Base-by-base conservation (phyloP, 1,284 basidiomycete species). In the Heterobasidion irregulare region DNA sequence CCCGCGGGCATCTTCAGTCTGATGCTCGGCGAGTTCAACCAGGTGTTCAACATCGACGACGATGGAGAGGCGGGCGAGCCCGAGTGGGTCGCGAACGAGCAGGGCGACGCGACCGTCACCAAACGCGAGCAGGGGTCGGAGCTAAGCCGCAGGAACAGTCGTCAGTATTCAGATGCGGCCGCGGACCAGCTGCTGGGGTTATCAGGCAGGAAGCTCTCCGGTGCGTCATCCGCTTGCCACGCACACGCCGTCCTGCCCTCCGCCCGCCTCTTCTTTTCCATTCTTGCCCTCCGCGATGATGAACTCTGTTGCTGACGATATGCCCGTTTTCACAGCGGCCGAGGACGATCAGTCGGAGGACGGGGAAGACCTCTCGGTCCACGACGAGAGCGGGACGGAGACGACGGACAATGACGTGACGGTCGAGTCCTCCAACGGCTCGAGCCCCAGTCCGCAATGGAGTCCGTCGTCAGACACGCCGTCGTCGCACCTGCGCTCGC, bases 1-100 rank as follows among this genome's bases (percentile, higher is more conserved):
- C 94, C 94, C 13, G 94, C 94, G 0, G 94, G 93, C 6, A 89
- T 97, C 50, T 95, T 97, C 71, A 93, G 90, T 66, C 75, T 97
- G 62, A 92, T 97, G 82, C 81, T 97, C 33, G 86, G 84, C 57
- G 92, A 95, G 67, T 96, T 95, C 71, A 92, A 92, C 61, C 80
- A 83, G 8, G 92, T 94, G 45, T 94, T 93, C 74, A 90, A 91
- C 63, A 84, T 89, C 50, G 79, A 84, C 62, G 70, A 70, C 26
- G 77, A 77, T 60, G 76, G 73, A 58, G 61, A 43, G 65, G 64
- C 56, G 65, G 70, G 36, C 32, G 43, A 52, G 34, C 26, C 26
- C 26, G 18, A 47, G 10, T 50, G 45, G 7, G 47, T 34, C 54
- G 66, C 64, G 36, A 61, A 64, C 32, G 66, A 69, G 7, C 67